phyloP scores from a whole-genome alignment of 192 early-diverging fungal species.

The Coemansia sp. region DNA sequence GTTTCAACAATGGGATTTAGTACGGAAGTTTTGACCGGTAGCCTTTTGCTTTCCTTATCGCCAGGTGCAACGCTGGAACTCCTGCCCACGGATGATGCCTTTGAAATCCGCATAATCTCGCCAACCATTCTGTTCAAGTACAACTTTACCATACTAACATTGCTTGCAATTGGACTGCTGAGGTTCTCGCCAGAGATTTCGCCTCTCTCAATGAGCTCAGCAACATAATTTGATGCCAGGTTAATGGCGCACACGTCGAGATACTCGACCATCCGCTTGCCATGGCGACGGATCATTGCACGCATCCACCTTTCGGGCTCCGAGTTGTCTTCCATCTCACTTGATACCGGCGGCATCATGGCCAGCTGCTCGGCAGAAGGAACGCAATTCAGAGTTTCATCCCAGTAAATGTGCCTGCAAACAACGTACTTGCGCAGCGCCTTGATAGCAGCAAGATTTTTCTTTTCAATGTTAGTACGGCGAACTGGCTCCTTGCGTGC shows the following conservation, averaged over 20 bases:
- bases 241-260: constrained; percentile 39
- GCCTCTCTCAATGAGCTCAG: constrained; percentile 18
- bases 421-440: constrained; percentile 35
- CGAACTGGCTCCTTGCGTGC: not conserved
- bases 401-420: constrained; percentile 25
- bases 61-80: not conserved
- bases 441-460: constrained; percentile 41
- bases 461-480: constrained; percentile 48
- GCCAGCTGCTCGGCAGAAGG: constrained; percentile 1
- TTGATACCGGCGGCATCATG: not conserved
- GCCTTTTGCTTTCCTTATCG: not conserved
- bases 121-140: constrained; percentile 21
- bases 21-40: not conserved
- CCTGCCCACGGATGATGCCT: not conserved
- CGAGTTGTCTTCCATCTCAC: constrained; percentile 30
- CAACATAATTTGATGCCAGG: constrained; percentile 25
- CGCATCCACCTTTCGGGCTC: constrained; percentile 49
- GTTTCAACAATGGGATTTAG: not conserved
- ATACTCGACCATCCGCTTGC: constrained; percentile 30
- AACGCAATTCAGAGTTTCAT: constrained; percentile 5
- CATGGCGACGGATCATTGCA: constrained; percentile 48
- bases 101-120: constrained; percentile 19
- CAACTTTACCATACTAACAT: not conserved
- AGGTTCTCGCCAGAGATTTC: not conserved
- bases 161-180: not conserved